phyloP scores from a whole-genome alignment of 192 early-diverging fungal genomes.

The Coemansia sp. region DNA sequence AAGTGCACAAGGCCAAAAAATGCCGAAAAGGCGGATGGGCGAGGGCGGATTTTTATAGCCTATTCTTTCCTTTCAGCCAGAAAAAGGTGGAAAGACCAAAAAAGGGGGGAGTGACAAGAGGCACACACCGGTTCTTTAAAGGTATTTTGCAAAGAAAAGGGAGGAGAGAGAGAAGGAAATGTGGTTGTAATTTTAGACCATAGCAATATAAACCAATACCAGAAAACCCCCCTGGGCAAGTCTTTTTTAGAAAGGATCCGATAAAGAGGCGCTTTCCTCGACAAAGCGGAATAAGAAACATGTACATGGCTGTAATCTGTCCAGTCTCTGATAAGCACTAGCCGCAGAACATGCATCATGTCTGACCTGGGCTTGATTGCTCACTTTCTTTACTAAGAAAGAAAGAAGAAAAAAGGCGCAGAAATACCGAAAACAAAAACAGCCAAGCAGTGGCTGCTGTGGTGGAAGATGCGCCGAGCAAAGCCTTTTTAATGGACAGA shows the following conservation, averaged over 20 bases:
- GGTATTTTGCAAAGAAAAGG: conserved; percentile 5
- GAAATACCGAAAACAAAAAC: not conserved
- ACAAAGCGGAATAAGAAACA: conserved; percentile 1
- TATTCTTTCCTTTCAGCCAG: not conserved
- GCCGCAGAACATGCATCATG: not conserved
- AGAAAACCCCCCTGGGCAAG: not conserved
- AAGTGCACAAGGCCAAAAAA: not conserved
- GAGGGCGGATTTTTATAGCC: not conserved
- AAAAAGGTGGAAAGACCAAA: conserved; percentile 8
- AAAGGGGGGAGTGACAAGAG: not conserved
- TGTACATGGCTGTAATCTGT: not conserved
- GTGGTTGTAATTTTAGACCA: conserved; percentile 5
- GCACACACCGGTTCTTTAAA: conserved; percentile 1
- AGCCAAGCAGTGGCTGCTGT: not conserved
- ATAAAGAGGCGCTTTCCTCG: conserved; percentile 3
- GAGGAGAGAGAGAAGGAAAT: not conserved
- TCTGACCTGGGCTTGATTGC: not conserved
- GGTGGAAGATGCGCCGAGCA: not conserved
- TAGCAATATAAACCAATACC: conserved; percentile 1
- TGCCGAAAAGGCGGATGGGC: not conserved
- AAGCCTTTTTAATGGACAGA: not conserved
- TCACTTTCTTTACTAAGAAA: not conserved
- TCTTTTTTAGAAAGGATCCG: not conserved
- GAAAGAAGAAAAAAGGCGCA: not conserved
- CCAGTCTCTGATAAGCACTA: not conserved